A percentile compares a stretch with the other conserved stretches of the same genome.
These are phyloP conservation scores for Clonostachys sp. DNA, from an alignment of 2,329 filamentous ascomycete species.

Conservation along the genomic window DNA sequence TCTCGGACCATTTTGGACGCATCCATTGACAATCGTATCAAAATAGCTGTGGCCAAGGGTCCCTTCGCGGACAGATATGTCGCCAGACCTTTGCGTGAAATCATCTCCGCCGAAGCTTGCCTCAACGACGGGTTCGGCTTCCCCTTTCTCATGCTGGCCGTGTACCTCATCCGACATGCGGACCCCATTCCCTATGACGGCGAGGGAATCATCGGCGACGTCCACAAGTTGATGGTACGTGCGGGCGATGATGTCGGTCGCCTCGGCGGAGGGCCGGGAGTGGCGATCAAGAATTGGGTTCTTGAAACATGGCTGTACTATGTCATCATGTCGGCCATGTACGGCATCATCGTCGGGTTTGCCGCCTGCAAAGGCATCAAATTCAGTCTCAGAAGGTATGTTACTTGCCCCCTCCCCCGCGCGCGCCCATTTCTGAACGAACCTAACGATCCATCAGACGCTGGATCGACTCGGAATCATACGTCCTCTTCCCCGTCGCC, in stretches of 20 bases:
- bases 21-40: too few species aligned
- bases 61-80: slow-evolving; percentile 58
- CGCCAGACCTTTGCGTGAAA: slow-evolving; percentile 49
- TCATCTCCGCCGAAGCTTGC: slow-evolving; percentile 43
- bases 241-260: slow-evolving; percentile 37
- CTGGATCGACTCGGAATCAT: slow-evolving; percentile 53
- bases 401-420: slow-evolving; percentile 10
- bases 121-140: slow-evolving; percentile 16
- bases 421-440: not conserved
- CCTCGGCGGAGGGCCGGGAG: slow-evolving; percentile 43
- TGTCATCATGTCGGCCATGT: slow-evolving; percentile 45
- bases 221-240: slow-evolving; percentile 8
- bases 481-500: slow-evolving; percentile 45
- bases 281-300: slow-evolving; percentile 51
- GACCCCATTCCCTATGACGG: slow-evolving; percentile 13
- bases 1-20: too few species aligned
- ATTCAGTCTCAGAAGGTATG: slow-evolving; percentile 21
- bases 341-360: slow-evolving; percentile 47
- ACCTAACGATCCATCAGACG: slow-evolving; percentile 4
- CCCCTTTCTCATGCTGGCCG: slow-evolving; percentile 55
- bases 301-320: slow-evolving; percentile 58
- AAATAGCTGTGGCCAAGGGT: slow-evolving; percentile 44
- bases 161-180: slow-evolving; percentile 51
- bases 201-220: slow-evolving; percentile 1
- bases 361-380: slow-evolving; percentile 41